Base-by-base conservation (phyloP, 1,284 basidiomycete species). In the Boletus hoseneyae region DNA sequence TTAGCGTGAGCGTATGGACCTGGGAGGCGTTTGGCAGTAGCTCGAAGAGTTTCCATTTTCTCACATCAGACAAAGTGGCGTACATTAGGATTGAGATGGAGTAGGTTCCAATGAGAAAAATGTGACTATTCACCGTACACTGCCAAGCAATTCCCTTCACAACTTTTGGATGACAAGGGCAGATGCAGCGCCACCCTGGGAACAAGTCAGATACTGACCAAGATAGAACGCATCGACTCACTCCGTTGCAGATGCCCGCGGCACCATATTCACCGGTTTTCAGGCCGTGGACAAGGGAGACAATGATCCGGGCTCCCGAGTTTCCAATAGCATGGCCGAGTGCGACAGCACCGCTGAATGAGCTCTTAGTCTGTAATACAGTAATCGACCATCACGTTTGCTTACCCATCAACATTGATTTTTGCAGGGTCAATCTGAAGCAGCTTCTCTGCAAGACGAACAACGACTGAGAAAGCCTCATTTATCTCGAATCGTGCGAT, bases 161-260 rank as follows among this genome's bases (percentile, higher is more conserved):
- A 96, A 67, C 65, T 84, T 90, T 74, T 96, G 92, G 57, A 97
- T 80, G 57, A 97, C 79, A 61, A 97, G 78, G 39, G 94, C 91
- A 48, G 92, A 93, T 48, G 93, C 91, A 53, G 92, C 94, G 64
- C 93, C 93, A 67, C 93, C 93, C 90, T 93, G 59, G 27, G 30
- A 62, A 58, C 36, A 34, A 54, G 21, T 62, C 54, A 56, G 49
- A 48, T 33, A 62, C 34, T 29, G 51, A 27, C 30, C 45, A 27
- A 47, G 47, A 42, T 29, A 47, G 19, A 47, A 34, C 15, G 38
- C 30, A 30, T 48, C 25, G 12, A 77, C 90, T 67, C 70, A 92
- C 90, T 58, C 95, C 95, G 69, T 99, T 99, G 83, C 97, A 99
- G 62, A 99, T 90, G 71, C 90, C 95, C 29, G 96, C 97, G 50